Conservation (phyloP, 2,329 filamentous ascomycete genomes). For the Penicillium sumatraense region DNA sequence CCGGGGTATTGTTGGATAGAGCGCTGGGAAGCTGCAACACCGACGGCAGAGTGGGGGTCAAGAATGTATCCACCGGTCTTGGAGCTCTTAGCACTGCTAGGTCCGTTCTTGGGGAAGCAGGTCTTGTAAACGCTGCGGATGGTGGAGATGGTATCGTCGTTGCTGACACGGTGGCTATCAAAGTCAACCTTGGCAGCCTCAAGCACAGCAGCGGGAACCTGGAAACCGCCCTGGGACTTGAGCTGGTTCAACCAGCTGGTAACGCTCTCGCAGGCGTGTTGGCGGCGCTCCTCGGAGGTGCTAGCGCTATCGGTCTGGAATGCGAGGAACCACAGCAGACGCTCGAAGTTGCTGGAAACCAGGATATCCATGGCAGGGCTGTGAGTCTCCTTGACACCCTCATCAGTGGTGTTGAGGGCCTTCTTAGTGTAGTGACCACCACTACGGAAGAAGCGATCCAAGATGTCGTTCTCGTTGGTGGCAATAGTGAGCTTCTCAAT, state of each 20-base stretch:
- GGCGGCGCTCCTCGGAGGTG: constrained; percentile 50
- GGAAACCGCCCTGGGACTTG: constrained; percentile 81
- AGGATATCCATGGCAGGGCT: constrained; percentile 98
- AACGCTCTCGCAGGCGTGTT: constrained; percentile 72
- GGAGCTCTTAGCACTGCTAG: constrained; percentile 39
- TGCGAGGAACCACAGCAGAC: constrained; percentile 89
- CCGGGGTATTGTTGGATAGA: constrained; percentile 62
- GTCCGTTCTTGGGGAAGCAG: constrained; percentile 54
- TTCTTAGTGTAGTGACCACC: constrained; percentile 85
- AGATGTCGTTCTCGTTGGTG: constrained; percentile 94
- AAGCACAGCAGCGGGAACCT: constrained; percentile 75
- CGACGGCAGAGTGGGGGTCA: constrained; percentile 91
- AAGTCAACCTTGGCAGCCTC: constrained; percentile 74
- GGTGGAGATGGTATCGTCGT: constrained; percentile 69
- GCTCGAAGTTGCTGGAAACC: constrained; percentile 95
- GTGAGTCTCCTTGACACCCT: constrained; percentile 86
- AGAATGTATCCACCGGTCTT: constrained; percentile 73
- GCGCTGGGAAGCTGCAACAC: constrained; percentile 74
- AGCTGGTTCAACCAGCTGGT: constrained; percentile 77
- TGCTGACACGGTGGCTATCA: constrained; percentile 73
- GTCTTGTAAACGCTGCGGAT: constrained; percentile 62
- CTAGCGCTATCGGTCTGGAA: constrained; percentile 62
- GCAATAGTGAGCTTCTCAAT: constrained; percentile 87
- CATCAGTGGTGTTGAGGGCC: constrained; percentile 51
- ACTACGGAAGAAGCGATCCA: constrained; percentile 92